A percentile compares a stretch with the other conserved stretches of the same genome.
Conservation (phyloP, 805 yeast genomes). For the Spathaspora girioi region DNA sequence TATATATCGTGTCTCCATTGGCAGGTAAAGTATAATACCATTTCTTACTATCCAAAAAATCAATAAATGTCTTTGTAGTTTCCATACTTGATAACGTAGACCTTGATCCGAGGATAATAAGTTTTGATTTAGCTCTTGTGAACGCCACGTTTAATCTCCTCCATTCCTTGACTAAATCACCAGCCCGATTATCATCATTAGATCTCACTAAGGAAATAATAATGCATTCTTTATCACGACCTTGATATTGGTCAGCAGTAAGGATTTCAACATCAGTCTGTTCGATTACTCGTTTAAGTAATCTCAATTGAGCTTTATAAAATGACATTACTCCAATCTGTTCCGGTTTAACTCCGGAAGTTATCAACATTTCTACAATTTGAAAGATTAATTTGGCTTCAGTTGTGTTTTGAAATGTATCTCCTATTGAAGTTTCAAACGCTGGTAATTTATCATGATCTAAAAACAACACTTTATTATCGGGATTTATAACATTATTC, state of each 20-base stretch:
- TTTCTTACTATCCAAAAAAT: slow-evolving; percentile 47
- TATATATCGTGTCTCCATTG: slow-evolving; percentile 37
- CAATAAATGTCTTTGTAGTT: slow-evolving; percentile 57
- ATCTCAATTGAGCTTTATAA: slow-evolving; percentile 68
- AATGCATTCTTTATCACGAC: slow-evolving; percentile 89
- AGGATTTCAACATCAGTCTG: slow-evolving; percentile 60
- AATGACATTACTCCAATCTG: slow-evolving; percentile 86
- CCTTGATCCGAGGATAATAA: slow-evolving; percentile 78
- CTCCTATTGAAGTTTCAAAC: slow-evolving; percentile 53
- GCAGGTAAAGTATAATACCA: slow-evolving; percentile 65
- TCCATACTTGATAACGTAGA: slow-evolving; percentile 52
- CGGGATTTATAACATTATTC: slow-evolving; percentile 47
- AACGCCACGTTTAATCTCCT: slow-evolving; percentile 91
- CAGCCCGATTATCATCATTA: slow-evolving; percentile 60
- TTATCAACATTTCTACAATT: slow-evolving; percentile 54
- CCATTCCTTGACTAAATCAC: slow-evolving; percentile 83
- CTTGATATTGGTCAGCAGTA: slow-evolving; percentile 96
- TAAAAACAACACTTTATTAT: slow-evolving; percentile 66
- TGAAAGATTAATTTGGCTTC: slow-evolving; percentile 69
- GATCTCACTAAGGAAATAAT: slow-evolving; percentile 87
- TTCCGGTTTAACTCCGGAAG: slow-evolving; percentile 55
- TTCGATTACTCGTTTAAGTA: slow-evolving; percentile 29
- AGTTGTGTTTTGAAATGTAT: slow-evolving; percentile 65
- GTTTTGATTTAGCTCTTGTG: slow-evolving; percentile 82
- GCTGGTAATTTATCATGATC: slow-evolving; percentile 67